These are phyloP conservation scores for Fonsecaea pedrosoi DNA, from an alignment of 2,329 filamentous ascomycete genomes.

Conservation along the genomic window DNA sequence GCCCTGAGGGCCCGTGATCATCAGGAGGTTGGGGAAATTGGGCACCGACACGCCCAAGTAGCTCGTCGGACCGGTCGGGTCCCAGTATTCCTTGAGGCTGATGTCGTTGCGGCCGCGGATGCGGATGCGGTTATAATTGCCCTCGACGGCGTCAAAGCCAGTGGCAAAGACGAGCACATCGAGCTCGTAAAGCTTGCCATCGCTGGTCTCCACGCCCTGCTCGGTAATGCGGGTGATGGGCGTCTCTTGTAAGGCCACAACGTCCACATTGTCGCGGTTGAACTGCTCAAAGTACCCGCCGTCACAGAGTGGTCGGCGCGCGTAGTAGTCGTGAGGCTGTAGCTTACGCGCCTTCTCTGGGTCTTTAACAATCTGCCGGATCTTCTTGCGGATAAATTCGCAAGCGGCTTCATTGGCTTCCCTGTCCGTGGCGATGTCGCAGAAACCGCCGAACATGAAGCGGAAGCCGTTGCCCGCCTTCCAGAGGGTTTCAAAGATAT, in stretches of 20 bases:
- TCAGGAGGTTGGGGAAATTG: conserved; percentile 59
- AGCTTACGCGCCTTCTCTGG: conserved; percentile 47
- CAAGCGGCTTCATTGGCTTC: conserved; percentile 61
- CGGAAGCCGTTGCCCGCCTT: conserved; percentile 58
- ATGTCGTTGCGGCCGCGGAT: conserved; percentile 43
- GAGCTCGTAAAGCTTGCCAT: conserved; percentile 48
- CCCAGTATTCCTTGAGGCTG: conserved; percentile 47
- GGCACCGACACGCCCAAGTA: conserved; percentile 52
- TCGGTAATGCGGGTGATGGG: conserved; percentile 51
- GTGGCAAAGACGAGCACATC: conserved; percentile 49
- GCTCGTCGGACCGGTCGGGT: conserved; percentile 39
- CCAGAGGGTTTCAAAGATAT: conserved; percentile 58
- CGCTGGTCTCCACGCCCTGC: conserved; percentile 49
- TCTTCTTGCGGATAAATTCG: conserved; percentile 63
- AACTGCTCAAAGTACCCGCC: conserved; percentile 53
- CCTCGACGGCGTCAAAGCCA: conserved; percentile 47
- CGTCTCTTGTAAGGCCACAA: conserved; percentile 54
- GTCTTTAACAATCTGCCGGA: conserved; percentile 58
- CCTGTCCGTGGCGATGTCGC: conserved; percentile 54
- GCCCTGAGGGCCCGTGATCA: conserved; percentile 61
- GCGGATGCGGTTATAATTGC: conserved; percentile 42
- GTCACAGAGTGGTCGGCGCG: conserved; percentile 33
- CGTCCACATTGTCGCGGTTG: conserved; percentile 54
- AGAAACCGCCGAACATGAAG: conserved; percentile 59
- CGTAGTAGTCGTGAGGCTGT: conserved; percentile 31